Evolutionary conservation across 2,329 filamentous ascomycete genomes (phyloP), one percentile per base, ranked within the genome.

Genomic region (Fusarium palustre): DNA sequence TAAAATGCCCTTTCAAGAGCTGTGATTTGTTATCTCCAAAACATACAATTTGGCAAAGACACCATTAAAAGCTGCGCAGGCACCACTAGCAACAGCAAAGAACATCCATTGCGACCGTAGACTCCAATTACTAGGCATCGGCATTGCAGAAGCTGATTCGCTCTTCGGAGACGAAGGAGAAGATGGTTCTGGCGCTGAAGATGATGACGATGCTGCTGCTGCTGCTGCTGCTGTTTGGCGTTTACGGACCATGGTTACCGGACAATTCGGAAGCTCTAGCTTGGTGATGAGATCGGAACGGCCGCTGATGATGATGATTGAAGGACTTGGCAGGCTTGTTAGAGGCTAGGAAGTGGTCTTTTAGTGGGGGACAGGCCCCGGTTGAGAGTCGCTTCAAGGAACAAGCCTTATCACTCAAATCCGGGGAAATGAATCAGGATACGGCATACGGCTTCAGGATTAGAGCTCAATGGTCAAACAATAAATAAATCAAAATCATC

Each of bases 41-140:
- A 84, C 88, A 75, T 81, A 92, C 90, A 96, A 82, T 80, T 95
- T 96, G 1, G 92, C 92, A 82, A 95, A 94, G 7, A 92, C 90
- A 62, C 92, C 92, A 73, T 96, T 96, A 71, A 92, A 90, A 24
- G 92, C 91, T 33, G 92, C 92, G 75, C 91, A 94, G 55, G 87
- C 89, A 66, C 92, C 92, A 75, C 91, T 93, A 49, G 90, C 88
- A 42, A 94, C 78, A 42, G 92, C 91, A 66, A 91, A 86, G 52
- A 90, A 80, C 66, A 95, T 85, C 89, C 89, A 91, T 69, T 86
- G 84, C 31, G 76, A 71, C 15, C 74, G 75, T 28, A 68, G 81
- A 72, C 73, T 79, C 80, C 66, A 79, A 30, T 69, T 55, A 25
- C 55, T 55, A 8, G 46, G 38, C 30, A 43, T 49, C 13, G 64